phyloP scores from a whole-genome alignment of 352 stramenopile genomes.

The Phytopythium chamaehyphon region DNA sequence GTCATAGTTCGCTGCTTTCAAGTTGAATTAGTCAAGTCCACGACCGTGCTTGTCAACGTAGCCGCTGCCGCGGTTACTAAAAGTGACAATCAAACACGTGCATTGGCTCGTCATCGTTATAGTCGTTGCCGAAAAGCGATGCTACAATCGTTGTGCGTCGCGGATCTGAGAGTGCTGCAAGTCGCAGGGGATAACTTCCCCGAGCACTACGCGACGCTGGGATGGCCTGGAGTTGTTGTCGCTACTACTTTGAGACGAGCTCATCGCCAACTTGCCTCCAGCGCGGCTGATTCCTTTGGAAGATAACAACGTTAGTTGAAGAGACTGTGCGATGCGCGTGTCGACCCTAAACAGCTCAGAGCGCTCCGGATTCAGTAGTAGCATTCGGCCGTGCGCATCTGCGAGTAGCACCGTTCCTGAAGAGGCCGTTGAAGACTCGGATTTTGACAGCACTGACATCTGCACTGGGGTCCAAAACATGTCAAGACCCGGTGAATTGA shows the following conservation, averaged over 20 bases:
- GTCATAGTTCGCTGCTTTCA: background rate
- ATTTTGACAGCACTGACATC: slow-evolving; percentile 2
- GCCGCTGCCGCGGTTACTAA: no score
- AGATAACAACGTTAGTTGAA: slow-evolving; percentile 8
- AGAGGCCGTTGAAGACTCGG: slow-evolving; percentile 3
- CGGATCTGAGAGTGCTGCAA: no score
- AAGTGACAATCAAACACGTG: no score
- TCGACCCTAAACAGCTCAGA: slow-evolving; percentile 15
- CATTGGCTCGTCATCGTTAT: no score
- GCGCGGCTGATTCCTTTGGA: background rate
- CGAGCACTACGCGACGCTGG: background rate
- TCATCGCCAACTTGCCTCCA: slow-evolving; percentile 1
- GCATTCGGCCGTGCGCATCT: slow-evolving; percentile 17
- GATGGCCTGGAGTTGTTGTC: background rate
- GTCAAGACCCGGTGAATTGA: background rate
- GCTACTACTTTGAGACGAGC: background rate
- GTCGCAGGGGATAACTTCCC: no score
- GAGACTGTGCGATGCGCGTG: slow-evolving; percentile 2
- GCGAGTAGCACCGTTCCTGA: slow-evolving; percentile 16
- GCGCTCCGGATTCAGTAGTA: slow-evolving; percentile 18
- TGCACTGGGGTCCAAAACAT: background rate
- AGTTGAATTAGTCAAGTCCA: background rate
- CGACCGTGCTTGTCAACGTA: no score
- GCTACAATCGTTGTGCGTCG: no score
- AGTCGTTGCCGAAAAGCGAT: no score